Evolutionary conservation across 331 rosid species (phyloP), one percentile per base, ranked within the genome.

Genomic region (Prunus yedoensis): DNA sequence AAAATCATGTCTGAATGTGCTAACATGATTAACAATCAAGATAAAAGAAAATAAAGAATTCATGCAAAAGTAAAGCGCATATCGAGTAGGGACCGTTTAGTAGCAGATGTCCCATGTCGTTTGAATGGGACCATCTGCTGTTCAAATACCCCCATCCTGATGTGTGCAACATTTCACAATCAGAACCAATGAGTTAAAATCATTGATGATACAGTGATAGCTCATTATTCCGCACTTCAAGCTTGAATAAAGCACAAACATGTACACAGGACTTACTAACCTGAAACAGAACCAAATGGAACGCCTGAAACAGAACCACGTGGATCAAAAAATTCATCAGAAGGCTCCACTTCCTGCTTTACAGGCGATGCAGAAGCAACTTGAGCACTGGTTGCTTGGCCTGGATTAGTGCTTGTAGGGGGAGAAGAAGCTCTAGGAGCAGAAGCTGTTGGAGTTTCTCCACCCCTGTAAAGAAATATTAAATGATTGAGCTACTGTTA

Each of bases 241-340:
- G 17, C 13, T 56, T 6, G 77, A 13, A 3, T 9, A 38, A 52
- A 28, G 30, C 15, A 38, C 15, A 51, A 38, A 70, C 56, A 60
- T 54, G 58, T 54, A 14, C 15, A 69, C 49, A 52, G 18, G 56
- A 7, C 53, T 66, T 66, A 62, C 66, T 61, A 18, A 93, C 98
- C 97, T 87, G 92, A 76, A 79, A 76, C 51, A 41, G 89, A 72
- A 79, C 83, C 86, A 68, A 93, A 92, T 15, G 93, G 93, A 50
- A 9, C 81, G 89, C 96, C 97, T 76, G 86, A 76, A 80, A 78
- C 59, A 30, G 89, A 75, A 84, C 85, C 87, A 50, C 97, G 96
- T 28, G 97, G 97, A 45, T 93, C 98, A 83, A 93, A 93, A 83
- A 93, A 93, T 79, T 93, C 97, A 89, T 93, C 97, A 57, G 62